Conservation (phyloP, 306 rosid genomes). For the Dryas alaskensis region DNA sequence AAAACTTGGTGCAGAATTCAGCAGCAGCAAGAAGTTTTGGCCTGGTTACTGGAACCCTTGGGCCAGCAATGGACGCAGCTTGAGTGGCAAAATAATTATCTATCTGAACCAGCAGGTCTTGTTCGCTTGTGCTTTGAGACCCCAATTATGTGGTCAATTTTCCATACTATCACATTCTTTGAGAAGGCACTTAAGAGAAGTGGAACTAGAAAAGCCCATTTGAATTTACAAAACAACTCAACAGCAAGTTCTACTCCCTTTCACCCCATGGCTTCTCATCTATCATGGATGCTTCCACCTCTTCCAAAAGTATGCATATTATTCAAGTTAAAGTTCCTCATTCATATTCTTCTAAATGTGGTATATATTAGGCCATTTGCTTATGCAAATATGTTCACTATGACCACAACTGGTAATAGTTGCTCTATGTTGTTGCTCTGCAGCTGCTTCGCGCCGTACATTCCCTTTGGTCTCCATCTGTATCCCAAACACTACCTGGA, state of each 20-base stretch:
- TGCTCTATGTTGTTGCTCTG: conserved; percentile 26
- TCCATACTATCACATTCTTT: conserved; percentile 85
- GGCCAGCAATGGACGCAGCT: conserved; percentile 82
- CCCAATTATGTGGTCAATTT: conserved; percentile 83
- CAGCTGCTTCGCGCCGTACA: conserved; percentile 86
- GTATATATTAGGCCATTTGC: conserved; percentile 17
- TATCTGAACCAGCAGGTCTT: conserved; percentile 82
- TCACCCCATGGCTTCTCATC: conserved; percentile 89
- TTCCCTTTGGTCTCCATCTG: conserved; percentile 86
- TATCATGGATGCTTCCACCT: conserved; percentile 95
- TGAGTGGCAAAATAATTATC: conserved; percentile 87
- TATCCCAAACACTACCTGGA: conserved; percentile 67
- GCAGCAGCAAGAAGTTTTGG: conserved; percentile 97
- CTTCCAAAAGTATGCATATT: conserved; percentile 73
- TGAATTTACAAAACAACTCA: conserved; percentile 49
- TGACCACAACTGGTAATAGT: not conserved
- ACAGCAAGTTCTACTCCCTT: conserved; percentile 45
- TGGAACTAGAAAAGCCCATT: conserved; percentile 67
- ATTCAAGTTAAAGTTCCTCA: conserved; percentile 28
- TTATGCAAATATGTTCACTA: not conserved
- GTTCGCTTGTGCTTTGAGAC: conserved; percentile 74
- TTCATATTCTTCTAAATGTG: conserved; percentile 14
- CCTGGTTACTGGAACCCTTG: conserved; percentile 86
- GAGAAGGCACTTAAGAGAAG: conserved; percentile 98
- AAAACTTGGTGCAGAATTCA: conserved; percentile 61